Evolutionary conservation across 2,329 filamentous ascomycete species (phyloP), one percentile per base, ranked within the genome.

Genomic region (Sclerotinia borealis): DNA sequence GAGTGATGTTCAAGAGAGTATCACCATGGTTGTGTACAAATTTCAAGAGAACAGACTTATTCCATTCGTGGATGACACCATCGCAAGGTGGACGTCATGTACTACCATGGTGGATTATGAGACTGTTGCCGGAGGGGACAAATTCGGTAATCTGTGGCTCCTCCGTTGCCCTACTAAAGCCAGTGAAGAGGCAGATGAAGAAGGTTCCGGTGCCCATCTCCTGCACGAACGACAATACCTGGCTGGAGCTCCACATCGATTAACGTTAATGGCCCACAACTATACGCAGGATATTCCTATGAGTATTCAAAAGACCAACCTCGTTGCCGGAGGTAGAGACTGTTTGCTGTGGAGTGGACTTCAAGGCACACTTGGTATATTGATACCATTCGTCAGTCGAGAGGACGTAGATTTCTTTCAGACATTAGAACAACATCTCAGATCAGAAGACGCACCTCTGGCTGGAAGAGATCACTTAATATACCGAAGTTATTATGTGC

Each of bases 391-490:
- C 74, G 81, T 92, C 52, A 89, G 88, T 67, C 89, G 96, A 43
- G 93, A 98, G 73, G 93, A 98, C 72, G 91, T 96, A 56, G 95
- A 98, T 76, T 98, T 99, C 78, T 99, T 99, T 84, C 93, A 97
- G 76, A 92, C 86, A 66, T 82, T 99, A 29, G 95, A 99, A 78
- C 87, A 90, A 73, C 91, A 96, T 73, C 82, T 99, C 75, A 85
- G 93, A 54, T 86, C 84, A 15, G 92, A 96, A 73, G 93, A 96
- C 72, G 84, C 93, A 41, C 93, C 93, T 9, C 79, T 99, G 52
- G 91, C 92, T 25, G 96, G 95, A 48, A 85, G 96, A 68, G 96
- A 99, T 75, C 95, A 99, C 76, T 81, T 99, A 51, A 96, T 96
- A 72, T 99, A 96, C 76, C 85, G 96, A 67, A 88, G 92, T 68